Conservation (phyloP, 2,329 filamentous ascomycete genomes). For the Chalaropsis ovoidea region DNA sequence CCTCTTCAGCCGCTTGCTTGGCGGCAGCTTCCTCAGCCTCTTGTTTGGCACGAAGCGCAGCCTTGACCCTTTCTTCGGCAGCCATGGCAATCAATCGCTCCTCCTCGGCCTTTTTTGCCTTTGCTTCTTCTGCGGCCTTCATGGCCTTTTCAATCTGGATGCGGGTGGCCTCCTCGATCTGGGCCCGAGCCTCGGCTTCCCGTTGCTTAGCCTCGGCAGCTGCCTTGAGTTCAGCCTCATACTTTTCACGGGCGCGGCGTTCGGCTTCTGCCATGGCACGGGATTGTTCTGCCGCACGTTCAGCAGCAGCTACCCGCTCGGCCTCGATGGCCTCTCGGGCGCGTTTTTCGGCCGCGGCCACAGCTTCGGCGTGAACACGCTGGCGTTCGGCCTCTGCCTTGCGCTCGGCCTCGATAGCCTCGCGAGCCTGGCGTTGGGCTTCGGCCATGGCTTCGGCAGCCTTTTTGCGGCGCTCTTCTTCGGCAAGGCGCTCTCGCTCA, state of each 20-base stretch:
- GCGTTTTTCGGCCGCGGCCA: slow-evolving; percentile 39
- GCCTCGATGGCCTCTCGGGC: slow-evolving; percentile 34
- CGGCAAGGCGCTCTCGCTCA: slow-evolving; percentile 38
- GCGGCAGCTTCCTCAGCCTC: slow-evolving; percentile 32
- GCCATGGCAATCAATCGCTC: slow-evolving; percentile 21
- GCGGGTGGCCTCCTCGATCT: slow-evolving; percentile 29
- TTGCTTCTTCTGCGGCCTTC: slow-evolving; percentile 29
- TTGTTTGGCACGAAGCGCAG: slow-evolving; percentile 33
- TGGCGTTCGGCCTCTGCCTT: slow-evolving; percentile 39
- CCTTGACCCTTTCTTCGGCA: slow-evolving; percentile 28
- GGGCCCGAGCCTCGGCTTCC: slow-evolving; percentile 29
- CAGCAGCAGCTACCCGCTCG: slow-evolving; percentile 38
- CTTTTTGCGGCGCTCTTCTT: slow-evolving; percentile 34
- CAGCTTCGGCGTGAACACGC: slow-evolving; percentile 35
- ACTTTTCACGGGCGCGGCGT: slow-evolving; percentile 33
- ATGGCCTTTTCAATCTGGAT: slow-evolving; percentile 25
- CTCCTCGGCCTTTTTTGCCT: slow-evolving; percentile 28
- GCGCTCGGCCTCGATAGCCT: slow-evolving; percentile 39
- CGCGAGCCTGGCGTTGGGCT: slow-evolving; percentile 34
- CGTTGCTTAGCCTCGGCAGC: slow-evolving; percentile 29
- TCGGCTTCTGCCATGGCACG: slow-evolving; percentile 34
- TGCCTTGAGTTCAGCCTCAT: slow-evolving; percentile 29
- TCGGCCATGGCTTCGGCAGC: slow-evolving; percentile 32
- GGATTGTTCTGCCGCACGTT: slow-evolving; percentile 32
- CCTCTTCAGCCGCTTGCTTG: slow-evolving; percentile 26